phyloP scores from a whole-genome alignment of 192 early-diverging fungal genomes.

The Entrophospora sp. region DNA sequence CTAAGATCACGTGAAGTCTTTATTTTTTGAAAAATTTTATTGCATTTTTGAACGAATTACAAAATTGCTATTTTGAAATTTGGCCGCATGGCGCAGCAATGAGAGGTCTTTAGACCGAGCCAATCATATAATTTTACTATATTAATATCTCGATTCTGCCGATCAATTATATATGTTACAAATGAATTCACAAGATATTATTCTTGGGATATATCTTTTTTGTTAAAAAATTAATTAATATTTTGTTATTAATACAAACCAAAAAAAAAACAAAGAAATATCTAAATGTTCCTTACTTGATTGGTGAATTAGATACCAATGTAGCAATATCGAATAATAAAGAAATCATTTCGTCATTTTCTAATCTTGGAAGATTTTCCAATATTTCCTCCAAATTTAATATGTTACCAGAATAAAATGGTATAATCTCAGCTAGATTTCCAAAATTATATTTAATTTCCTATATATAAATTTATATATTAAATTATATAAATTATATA shows the following conservation, averaged over 20 bases:
- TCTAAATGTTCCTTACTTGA: neutral
- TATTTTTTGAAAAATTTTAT: no score
- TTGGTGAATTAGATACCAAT: neutral
- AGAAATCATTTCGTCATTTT: neutral
- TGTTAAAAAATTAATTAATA: no score
- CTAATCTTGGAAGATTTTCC: neutral
- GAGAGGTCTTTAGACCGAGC: no score
- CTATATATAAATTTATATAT: neutral
- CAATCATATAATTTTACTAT: no score
- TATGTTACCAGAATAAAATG: neutral
- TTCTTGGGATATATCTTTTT: no score
- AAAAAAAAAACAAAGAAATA: neutral
- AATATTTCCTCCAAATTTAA: neutral
- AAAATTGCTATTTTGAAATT: no score
- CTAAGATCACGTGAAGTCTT: no score
- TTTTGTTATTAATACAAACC: neutral
- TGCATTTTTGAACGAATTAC: no score
- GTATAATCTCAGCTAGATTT: neutral
- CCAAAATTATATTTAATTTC: neutral
- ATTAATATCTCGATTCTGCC: no score
- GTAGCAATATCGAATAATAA: neutral
- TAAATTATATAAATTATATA: neutral
- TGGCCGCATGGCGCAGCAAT: no score
- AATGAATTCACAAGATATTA: no score
- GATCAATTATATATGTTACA: no score